Evolutionary conservation across 306 rosid species (phyloP).

Genomic region (Dicorynia guianensis): DNA sequence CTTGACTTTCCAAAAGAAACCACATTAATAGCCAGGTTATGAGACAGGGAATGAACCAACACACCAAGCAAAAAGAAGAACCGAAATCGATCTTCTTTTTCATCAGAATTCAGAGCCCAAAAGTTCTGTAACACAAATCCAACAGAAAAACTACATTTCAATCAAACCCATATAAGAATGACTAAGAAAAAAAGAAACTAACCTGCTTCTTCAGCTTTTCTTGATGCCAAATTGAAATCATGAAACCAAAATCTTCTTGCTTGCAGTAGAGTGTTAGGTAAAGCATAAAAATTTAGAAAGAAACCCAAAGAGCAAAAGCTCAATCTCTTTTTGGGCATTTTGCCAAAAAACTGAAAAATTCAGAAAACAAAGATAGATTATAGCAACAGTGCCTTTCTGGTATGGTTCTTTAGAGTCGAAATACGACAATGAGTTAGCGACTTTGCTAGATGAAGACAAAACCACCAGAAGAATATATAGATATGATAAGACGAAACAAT

Average conservation of each 20-base stretch:
- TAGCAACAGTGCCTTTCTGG: conserved; percentile 11
- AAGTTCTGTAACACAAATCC: background rate
- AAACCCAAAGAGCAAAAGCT: conserved; percentile 11
- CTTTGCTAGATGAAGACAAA: background rate
- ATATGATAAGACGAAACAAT: too few relatives aligned
- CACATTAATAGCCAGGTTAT: too few relatives aligned
- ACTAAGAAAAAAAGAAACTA: conserved; percentile 27
- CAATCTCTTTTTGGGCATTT: too few relatives aligned
- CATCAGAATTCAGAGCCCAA: background rate
- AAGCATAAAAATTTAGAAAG: conserved; percentile 13
- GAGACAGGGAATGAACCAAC: too few relatives aligned
- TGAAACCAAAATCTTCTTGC: conserved; percentile 48
- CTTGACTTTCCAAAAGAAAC: too few relatives aligned
- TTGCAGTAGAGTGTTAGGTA: conserved; percentile 31
- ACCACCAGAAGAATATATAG: too few relatives aligned
- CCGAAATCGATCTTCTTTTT: too few relatives aligned
- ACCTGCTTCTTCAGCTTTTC: conserved; percentile 97
- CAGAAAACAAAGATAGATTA: background rate
- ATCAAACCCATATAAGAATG: conserved; percentile 10
- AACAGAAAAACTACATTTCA: background rate
- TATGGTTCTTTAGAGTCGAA: too few relatives aligned
- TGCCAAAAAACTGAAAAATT: too few relatives aligned
- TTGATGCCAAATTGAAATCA: conserved; percentile 80
- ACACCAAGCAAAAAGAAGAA: too few relatives aligned
- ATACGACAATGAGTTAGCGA: conserved; percentile 25